Base-by-base conservation (phyloP, 2,329 filamentous ascomycete genomes). In the Claviceps quebecensis region DNA sequence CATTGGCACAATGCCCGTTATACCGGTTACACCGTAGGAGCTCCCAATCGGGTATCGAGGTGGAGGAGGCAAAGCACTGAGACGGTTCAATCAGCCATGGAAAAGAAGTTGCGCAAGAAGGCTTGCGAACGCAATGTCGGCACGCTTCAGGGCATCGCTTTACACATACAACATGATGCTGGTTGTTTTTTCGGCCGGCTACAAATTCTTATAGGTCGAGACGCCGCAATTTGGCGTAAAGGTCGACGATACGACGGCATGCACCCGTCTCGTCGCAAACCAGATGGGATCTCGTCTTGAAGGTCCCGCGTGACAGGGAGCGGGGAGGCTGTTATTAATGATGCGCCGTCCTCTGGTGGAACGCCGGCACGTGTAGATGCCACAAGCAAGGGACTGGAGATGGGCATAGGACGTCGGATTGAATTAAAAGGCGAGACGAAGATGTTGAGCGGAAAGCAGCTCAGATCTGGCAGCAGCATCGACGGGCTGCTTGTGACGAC, bases 61-160 rank as follows among this genome's bases (percentile, higher is more conserved):
- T 55, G 87, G 88, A 56, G 89, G 90, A 54, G 90, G 88, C 60
- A 95, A 77, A 59, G 94, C 88, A 69, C 86, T 89, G 48, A 40
- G 47, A 56, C 26, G 23, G 29, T 23, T n/a, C 16, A 16, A 41
- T 49, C 26, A 49, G 41, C 7, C 40, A 45, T 38, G 40, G 41
- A 22, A 38, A 9, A 26, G 39, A 37, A 19, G 11, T 19, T 45
- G 40, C 8, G 40, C 40, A 9, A 38, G 37, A 36, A 45, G 17
- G 48, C 8, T 29, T 45, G 17, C 40, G 13, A 26, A 26, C 13
- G 41, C 22, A 23, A 5, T 26, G 19, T 14, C 26, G 6, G 19
- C 17, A 19, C 2, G 16, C 9, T 22, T 14, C 17, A 22, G 40
- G 7, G 40, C 19, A 23, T 43, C 7, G 41, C 7, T 26, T 44